Conservation (phyloP, 1,284 basidiomycete genomes). For the Uromyces viciae-fabae region DNA sequence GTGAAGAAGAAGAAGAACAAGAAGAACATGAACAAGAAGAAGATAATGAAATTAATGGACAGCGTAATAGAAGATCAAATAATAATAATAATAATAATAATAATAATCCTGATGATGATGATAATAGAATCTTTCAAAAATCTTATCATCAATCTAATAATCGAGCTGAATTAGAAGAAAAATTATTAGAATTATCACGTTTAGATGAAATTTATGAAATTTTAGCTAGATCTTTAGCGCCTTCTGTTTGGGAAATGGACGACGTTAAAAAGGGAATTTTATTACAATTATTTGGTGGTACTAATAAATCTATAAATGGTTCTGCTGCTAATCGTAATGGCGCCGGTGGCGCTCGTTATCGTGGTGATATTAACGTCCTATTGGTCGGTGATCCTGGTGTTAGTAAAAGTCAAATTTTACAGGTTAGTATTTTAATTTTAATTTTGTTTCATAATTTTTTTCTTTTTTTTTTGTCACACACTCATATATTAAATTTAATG, state of each 20-base stretch:
- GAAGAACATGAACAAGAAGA: not conserved
- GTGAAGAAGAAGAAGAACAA: conserved; percentile 62
- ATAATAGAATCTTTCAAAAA: not conserved
- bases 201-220: conserved; percentile 82
- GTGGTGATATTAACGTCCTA: conserved; percentile 95
- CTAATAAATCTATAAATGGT: conserved; percentile 86
- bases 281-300: conserved; percentile 91
- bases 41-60: too few species aligned
- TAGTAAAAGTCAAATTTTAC: conserved; percentile 90
- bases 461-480: not conserved
- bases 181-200: conserved; percentile 67
- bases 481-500: too few species aligned
- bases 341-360: conserved; percentile 87
- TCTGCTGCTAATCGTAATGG: conserved; percentile 66
- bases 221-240: conserved; percentile 79
- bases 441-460: not conserved
- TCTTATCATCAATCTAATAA: conserved; percentile 57
- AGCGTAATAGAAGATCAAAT: too few species aligned
- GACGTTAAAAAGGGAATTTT: conserved; percentile 98
- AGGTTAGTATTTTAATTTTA: conserved; percentile 67
- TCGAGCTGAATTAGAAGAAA: conserved; percentile 60
- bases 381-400: conserved; percentile 97
- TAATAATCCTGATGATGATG: too few species aligned
- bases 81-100: too few species aligned
- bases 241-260: conserved; percentile 96